These are phyloP conservation scores for Alternaria solani DNA, from an alignment of 2,329 filamentous ascomycete genomes.

Conservation along the genomic window DNA sequence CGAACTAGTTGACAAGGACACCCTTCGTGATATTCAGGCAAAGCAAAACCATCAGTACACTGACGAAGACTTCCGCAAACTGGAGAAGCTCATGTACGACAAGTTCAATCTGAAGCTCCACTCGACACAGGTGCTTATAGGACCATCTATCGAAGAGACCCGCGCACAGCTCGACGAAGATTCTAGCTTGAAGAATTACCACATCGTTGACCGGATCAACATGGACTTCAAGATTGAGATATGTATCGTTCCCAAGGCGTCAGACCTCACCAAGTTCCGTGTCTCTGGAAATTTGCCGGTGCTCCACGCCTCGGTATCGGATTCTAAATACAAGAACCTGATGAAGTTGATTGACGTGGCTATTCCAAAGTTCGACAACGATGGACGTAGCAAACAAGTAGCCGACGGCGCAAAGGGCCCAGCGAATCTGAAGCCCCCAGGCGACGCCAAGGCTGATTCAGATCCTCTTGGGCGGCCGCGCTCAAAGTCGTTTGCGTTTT, in stretches of 20 bases:
- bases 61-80: slow-evolving; percentile 83
- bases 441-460: slow-evolving; percentile 36
- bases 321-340: slow-evolving; percentile 94
- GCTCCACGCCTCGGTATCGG: slow-evolving; percentile 88
- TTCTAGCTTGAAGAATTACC: slow-evolving; percentile 74
- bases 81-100: slow-evolving; percentile 97
- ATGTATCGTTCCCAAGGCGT: slow-evolving; percentile 95
- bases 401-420: slow-evolving; percentile 45
- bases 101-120: slow-evolving; percentile 92
- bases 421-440: slow-evolving; percentile 49
- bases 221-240: slow-evolving; percentile 96
- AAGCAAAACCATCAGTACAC: slow-evolving; percentile 90
- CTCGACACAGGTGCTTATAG: slow-evolving; percentile 94
- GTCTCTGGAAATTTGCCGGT: slow-evolving; percentile 92
- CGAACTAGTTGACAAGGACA: slow-evolving; percentile 90
- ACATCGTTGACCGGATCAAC: slow-evolving; percentile 96
- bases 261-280: slow-evolving; percentile 89
- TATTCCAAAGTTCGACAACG: slow-evolving; percentile 79
- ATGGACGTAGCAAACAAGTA: slow-evolving; percentile 49
- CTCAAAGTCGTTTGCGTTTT: slow-evolving; percentile 78
- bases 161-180: slow-evolving; percentile 78
- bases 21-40: slow-evolving; percentile 85
- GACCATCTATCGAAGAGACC: slow-evolving; percentile 89
- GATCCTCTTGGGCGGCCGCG: slow-evolving; percentile 60
- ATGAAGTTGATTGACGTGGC: slow-evolving; percentile 98